These are phyloP conservation scores for Fusarium sulawesiense DNA, from an alignment of 2,329 filamentous ascomycete species.

Conservation along the genomic window DNA sequence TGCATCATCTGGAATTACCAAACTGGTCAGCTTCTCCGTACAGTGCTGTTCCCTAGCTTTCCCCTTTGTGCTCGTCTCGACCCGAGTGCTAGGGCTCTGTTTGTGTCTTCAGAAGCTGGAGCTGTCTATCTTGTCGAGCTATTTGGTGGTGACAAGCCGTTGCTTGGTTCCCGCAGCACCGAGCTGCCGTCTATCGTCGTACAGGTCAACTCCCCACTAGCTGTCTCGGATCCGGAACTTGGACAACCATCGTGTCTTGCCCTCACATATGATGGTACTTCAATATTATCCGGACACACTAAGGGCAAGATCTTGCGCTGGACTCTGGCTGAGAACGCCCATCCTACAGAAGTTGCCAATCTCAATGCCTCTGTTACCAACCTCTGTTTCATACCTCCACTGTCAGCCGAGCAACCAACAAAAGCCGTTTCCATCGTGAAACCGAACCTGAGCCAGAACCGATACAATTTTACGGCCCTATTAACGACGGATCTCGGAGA, in stretches of 20 bases:
- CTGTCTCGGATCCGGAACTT: slow-evolving; percentile 69
- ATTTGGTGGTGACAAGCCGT: slow-evolving; percentile 63
- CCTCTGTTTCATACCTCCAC: slow-evolving; percentile 75
- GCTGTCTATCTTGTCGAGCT: slow-evolving; percentile 85
- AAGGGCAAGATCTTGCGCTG: slow-evolving; percentile 83
- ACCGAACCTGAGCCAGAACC: slow-evolving; percentile 75
- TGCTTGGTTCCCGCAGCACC: slow-evolving; percentile 64
- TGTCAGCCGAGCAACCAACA: slow-evolving; percentile 55
- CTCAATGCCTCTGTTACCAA: slow-evolving; percentile 88
- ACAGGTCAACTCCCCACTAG: slow-evolving; percentile 65
- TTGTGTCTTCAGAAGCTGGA: slow-evolving; percentile 82
- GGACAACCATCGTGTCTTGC: slow-evolving; percentile 76
- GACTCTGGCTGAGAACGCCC: slow-evolving; percentile 79
- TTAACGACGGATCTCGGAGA: slow-evolving; percentile 59
- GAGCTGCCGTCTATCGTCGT: slow-evolving; percentile 68
- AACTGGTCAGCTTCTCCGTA: slow-evolving; percentile 80
- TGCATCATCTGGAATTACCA: slow-evolving; percentile 94
- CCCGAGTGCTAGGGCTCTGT: slow-evolving; percentile 84
- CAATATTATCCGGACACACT: slow-evolving; percentile 81
- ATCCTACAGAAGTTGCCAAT: slow-evolving; percentile 74
- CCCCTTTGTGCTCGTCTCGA: slow-evolving; percentile 82
- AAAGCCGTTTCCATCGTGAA: slow-evolving; percentile 77
- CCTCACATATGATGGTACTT: slow-evolving; percentile 84
- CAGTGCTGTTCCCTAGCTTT: slow-evolving; percentile 79
- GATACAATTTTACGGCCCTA: slow-evolving; percentile 74